A percentile compares a stretch with the other conserved stretches of the same genome.
These are phyloP conservation scores for Chaetomium globosum DNA, from an alignment of 2,329 filamentous ascomycete species.

Conservation along the genomic window DNA sequence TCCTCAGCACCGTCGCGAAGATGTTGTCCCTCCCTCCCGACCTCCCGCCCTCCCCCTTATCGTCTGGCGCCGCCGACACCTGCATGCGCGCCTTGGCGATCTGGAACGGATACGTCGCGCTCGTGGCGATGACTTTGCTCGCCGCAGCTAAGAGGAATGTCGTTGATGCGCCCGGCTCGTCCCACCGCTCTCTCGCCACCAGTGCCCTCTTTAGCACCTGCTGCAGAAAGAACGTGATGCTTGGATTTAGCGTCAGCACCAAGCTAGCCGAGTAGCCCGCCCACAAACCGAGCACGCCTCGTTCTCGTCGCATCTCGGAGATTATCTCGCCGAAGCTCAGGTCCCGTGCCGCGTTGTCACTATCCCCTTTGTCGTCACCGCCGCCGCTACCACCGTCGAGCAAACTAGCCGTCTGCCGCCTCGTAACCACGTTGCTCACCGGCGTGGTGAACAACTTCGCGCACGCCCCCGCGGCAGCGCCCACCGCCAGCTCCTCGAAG, in stretches of 20 bases:
- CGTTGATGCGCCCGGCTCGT: slow-evolving; percentile 38
- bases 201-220: slow-evolving; percentile 66
- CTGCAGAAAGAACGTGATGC: slow-evolving; percentile 82
- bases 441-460: slow-evolving; percentile 78
- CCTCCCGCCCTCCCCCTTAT: slow-evolving; percentile 36
- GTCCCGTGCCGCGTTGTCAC: slow-evolving; percentile 33
- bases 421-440: slow-evolving; percentile 77
- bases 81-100: slow-evolving; percentile 82
- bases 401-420: slow-evolving; percentile 68
- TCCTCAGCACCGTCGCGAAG: slow-evolving; percentile 63
- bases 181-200: slow-evolving; percentile 51
- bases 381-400: slow-evolving; percentile 5
- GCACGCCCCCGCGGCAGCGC: slow-evolving; percentile 72
- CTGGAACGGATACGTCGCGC: slow-evolving; percentile 81
- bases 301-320: slow-evolving; percentile 65
- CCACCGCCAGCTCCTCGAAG: slow-evolving; percentile 73
- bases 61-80: slow-evolving; percentile 49
- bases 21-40: slow-evolving; percentile 52
- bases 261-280: slow-evolving; percentile 81
- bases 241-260: slow-evolving; percentile 81
- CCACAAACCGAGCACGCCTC: slow-evolving; percentile 73
- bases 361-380: not conserved
- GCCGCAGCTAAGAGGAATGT: slow-evolving; percentile 65
- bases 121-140: slow-evolving; percentile 76
- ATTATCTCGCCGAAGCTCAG: slow-evolving; percentile 60